A percentile compares a stretch with the other conserved stretches of the same genome.
phyloP scores from a whole-genome alignment of 2,329 filamentous ascomycete genomes.

The Rhexocercosporidium sp. region DNA sequence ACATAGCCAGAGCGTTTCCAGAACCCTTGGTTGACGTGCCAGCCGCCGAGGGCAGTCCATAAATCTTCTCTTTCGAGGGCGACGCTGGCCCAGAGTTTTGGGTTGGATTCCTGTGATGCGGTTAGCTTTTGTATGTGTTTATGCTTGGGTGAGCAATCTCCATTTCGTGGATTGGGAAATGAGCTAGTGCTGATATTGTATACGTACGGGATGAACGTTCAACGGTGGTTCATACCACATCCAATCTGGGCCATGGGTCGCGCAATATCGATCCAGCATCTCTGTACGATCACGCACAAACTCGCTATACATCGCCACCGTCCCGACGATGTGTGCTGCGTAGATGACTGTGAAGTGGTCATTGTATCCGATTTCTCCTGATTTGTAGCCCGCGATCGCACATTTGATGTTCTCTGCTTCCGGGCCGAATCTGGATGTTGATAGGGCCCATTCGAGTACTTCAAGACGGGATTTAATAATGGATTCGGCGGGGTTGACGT shows the following conservation, averaged over 20 bases:
- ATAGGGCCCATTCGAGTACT: conserved; percentile 42
- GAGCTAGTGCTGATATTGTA: background rate
- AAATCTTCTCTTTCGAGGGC: conserved; percentile 7
- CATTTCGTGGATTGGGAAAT: background rate
- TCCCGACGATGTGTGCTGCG: conserved; percentile 49
- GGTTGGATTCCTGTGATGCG: conserved; percentile 7
- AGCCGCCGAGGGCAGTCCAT: conserved; percentile 19
- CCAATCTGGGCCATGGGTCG: conserved; percentile 48
- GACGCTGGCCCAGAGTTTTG: background rate
- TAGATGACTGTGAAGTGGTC: conserved; percentile 50
- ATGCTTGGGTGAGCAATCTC: background rate
- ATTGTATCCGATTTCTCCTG: conserved; percentile 48
- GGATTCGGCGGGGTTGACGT: conserved; percentile 27
- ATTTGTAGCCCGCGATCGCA: conserved; percentile 49
- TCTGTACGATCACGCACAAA: conserved; percentile 47
- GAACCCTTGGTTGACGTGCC: conserved; percentile 28
- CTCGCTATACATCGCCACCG: conserved; percentile 45
- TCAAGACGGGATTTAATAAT: conserved; percentile 43
- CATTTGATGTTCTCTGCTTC: conserved; percentile 50
- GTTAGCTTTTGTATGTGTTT: no score
- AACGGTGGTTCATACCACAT: conserved; percentile 54
- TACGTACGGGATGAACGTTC: conserved; percentile 27
- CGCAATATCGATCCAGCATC: conserved; percentile 47
- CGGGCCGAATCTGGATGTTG: conserved; percentile 42
- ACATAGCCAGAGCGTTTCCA: conserved; percentile 33